Evolutionary conservation across 1,284 basidiomycete genomes (phyloP), one percentile per base, ranked within the genome.

Genomic region (Leccinum fuscescens): DNA sequence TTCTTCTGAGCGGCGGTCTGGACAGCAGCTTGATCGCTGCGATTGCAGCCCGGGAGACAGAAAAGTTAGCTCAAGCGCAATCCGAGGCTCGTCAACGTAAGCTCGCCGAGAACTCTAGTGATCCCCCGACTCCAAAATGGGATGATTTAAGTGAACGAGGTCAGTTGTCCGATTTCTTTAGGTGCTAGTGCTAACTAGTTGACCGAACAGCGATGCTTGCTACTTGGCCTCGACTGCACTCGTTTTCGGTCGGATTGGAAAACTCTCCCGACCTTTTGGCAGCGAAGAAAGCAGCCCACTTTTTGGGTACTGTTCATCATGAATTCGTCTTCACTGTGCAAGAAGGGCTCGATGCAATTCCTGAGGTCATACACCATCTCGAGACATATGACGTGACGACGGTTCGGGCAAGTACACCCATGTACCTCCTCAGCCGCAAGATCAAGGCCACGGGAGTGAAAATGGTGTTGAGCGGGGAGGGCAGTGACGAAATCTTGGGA

Each of bases 401-500:
- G 15, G 94, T 99, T 57, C 91, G 97, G 60, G 97, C 97, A 4
- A 96, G 93, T 69, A 98, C 96, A 6, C 96, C 97, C n/a, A 96
- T 96, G 94, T 96, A 96, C 75, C 86, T 99, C 33, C 86, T 99
- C 62, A 94, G 92, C 74, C 86, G 97, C 60, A 99, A 99, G 81
- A 97, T 99, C 82, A 99, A 99, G 80, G 96, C 97, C 3, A 99
- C 96, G 90, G 97, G 97, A 66, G 97, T 99, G 65, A 99, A 99
- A 81, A 99, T 99, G 97, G 97, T 99, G 3, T 83, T 99, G 44
- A 94, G 92, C 65, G 97, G 97, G 35, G 97, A 99, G 77, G 97
- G 97, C 33, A 95, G 93, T 62, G 97, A 99, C 71, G 97, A 99
- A 78, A 95, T 99, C 66, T 88, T 98, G 58, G 97, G 97, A 76